Percentiles rank a stretch among this genome's conserved stretches.
phyloP scores from a whole-genome alignment of 768 basidiomycete genomes.

The Saitozyma sp. region DNA sequence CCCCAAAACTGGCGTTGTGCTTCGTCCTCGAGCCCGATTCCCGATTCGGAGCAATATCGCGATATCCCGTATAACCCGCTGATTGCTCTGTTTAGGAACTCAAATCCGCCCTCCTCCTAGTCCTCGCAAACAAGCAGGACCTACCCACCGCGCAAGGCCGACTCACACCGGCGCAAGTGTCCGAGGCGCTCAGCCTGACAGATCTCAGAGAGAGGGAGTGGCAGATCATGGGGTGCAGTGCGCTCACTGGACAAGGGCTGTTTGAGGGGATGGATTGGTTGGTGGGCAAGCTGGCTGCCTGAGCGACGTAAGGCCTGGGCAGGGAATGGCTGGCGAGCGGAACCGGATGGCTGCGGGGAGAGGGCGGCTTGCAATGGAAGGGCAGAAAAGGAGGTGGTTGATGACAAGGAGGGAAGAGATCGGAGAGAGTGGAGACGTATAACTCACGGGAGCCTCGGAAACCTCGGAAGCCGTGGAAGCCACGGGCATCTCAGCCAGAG shows the following conservation, averaged over 20 bases:
- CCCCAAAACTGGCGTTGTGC: too few species aligned
- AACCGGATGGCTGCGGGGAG: background rate
- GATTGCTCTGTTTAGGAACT: conserved; percentile 26
- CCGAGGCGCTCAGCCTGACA: conserved; percentile 50
- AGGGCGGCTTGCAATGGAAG: background rate
- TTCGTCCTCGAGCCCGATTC: background rate
- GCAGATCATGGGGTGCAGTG: conserved; percentile 52
- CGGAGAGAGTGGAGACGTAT: too few species aligned
- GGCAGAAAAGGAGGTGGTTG: background rate
- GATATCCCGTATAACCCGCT: background rate
- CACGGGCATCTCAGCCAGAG: too few species aligned
- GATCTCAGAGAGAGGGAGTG: conserved; percentile 50
- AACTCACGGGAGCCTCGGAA: background rate
- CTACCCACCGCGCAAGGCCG: conserved; percentile 41
- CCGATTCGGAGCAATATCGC: background rate
- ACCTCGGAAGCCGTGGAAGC: background rate
- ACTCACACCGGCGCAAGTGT: conserved; percentile 50
- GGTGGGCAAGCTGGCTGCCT: conserved; percentile 34
- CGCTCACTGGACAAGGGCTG: conserved; percentile 44
- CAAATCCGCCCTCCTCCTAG: conserved; percentile 41
- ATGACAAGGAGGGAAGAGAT: background rate
- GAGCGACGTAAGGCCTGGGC: background rate
- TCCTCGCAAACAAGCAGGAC: conserved; percentile 53
- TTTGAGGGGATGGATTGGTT: conserved; percentile 52
- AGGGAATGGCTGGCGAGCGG: background rate